phyloP scores from a whole-genome alignment of 2,329 filamentous ascomycete species.

The Pseudogymnoascus sp. region DNA sequence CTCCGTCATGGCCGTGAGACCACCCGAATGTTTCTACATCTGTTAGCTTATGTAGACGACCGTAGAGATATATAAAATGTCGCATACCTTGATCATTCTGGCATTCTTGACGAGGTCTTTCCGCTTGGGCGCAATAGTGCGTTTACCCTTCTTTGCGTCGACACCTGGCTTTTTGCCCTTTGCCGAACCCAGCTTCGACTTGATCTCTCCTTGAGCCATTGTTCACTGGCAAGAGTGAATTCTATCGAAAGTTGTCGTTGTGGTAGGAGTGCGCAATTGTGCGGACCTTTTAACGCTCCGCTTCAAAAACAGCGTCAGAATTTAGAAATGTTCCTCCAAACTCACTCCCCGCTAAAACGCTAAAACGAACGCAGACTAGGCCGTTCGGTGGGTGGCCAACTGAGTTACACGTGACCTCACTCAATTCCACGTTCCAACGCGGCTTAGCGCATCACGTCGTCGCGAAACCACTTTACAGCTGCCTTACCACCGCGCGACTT shows the following conservation, averaged over 20 bases:
- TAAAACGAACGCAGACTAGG: neutral
- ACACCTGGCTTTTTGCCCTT: constrained; percentile 26
- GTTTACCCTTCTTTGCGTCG: constrained; percentile 48
- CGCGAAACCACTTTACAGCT: constrained; percentile 4
- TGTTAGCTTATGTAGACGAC: neutral
- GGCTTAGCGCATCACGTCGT: constrained; percentile 5
- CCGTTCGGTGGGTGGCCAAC: neutral
- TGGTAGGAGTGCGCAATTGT: neutral
- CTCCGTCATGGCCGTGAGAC: constrained; percentile 59
- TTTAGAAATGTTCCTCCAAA: neutral
- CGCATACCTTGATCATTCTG: constrained; percentile 51
- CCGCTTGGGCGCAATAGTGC: constrained; percentile 61
- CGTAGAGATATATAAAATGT: neutral
- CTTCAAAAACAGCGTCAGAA: neutral
- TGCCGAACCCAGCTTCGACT: constrained; percentile 23
- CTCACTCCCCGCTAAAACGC: neutral
- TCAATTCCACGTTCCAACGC: neutral
- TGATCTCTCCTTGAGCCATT: constrained; percentile 30
- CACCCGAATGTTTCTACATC: constrained; percentile 50
- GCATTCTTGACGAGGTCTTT: constrained; percentile 49
- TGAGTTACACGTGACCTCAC: neutral
- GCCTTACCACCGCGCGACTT: constrained; percentile 4
- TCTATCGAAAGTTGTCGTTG: neutral
- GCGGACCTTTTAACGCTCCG: neutral
- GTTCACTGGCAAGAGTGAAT: neutral